Evolutionary conservation across 1,284 basidiomycete species (phyloP).

Genomic region (Apiotrichum sp.): DNA sequence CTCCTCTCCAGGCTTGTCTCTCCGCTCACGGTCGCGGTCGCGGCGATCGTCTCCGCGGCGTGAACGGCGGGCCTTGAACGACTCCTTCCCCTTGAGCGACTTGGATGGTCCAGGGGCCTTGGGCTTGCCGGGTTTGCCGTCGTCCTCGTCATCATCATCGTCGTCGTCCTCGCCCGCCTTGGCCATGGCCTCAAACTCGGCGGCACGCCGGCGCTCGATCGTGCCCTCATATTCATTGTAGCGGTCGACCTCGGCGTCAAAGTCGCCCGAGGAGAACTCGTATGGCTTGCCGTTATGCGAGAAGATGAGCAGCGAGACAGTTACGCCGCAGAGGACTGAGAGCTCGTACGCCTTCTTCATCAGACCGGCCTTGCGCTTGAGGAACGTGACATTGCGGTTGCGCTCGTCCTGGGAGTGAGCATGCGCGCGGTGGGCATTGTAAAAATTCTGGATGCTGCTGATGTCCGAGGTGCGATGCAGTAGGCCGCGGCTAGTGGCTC

Average conservation of each 20-base stretch:
- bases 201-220: slow-evolving; percentile 44
- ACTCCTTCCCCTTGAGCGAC: slow-evolving; percentile 41
- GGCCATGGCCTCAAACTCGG: slow-evolving; percentile 44
- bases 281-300: slow-evolving; percentile 41
- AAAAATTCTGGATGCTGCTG: too few species aligned
- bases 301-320: slow-evolving; percentile 47
- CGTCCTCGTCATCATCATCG: slow-evolving; percentile 38
- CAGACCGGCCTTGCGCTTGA: slow-evolving; percentile 45
- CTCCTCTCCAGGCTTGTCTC: slow-evolving; percentile 15
- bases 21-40: background rate
- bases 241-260: slow-evolving; percentile 42
- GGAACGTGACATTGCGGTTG: slow-evolving; percentile 32
- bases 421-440: too few species aligned
- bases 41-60: background rate
- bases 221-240: slow-evolving; percentile 47
- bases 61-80: slow-evolving; percentile 29
- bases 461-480: too few species aligned
- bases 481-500: background rate
- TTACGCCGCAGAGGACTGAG: slow-evolving; percentile 44
- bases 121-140: background rate
- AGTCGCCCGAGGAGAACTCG: slow-evolving; percentile 42
- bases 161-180: slow-evolving; percentile 38
- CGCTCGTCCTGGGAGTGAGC: slow-evolving; percentile 45
- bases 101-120: slow-evolving; percentile 18
- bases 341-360: slow-evolving; percentile 49